These are phyloP conservation scores for Apiospora hydei DNA, from an alignment of 2,329 filamentous ascomycete genomes.

Conservation along the genomic window DNA sequence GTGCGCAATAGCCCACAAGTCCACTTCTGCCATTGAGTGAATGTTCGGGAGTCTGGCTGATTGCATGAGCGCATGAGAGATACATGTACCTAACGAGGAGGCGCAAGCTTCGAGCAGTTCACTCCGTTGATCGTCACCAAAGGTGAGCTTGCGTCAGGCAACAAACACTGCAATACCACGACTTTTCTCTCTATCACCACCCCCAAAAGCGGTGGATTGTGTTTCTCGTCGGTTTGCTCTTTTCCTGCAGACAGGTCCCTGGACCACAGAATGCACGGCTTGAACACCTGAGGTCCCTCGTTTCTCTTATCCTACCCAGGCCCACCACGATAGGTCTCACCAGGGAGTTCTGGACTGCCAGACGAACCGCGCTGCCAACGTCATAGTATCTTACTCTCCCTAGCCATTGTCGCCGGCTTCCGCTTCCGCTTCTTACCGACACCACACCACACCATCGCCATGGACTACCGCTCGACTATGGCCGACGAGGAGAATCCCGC, in stretches of 20 bases:
- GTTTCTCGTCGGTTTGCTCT: neutral
- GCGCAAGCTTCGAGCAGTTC: conserved; percentile 12
- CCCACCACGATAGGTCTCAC: conserved; percentile 4
- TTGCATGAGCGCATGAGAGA: conserved; percentile 3
- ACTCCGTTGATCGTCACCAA: conserved; percentile 5
- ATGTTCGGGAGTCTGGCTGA: neutral
- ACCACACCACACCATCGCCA: conserved; percentile 39
- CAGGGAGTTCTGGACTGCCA: conserved; percentile 6
- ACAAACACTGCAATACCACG: neutral
- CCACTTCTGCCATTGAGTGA: neutral
- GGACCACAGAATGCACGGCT: conserved; percentile 5
- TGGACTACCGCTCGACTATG: conserved; percentile 67
- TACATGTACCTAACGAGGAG: neutral
- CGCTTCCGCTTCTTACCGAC: conserved; percentile 22
- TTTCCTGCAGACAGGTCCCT: neutral
- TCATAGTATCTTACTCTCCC: conserved; percentile 25
- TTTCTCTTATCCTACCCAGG: conserved; percentile 9
- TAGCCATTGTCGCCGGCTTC: conserved; percentile 24
- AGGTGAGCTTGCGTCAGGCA: conserved; percentile 15
- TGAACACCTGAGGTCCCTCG: neutral
- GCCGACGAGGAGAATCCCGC: conserved; percentile 60
- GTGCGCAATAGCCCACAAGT: neutral
- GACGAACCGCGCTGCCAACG: conserved; percentile 22
- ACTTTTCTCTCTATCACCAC: neutral
- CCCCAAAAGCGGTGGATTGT: neutral